Base-by-base conservation (phyloP, 169 alveolate genomes). In the Plasmodium gonderi region DNA sequence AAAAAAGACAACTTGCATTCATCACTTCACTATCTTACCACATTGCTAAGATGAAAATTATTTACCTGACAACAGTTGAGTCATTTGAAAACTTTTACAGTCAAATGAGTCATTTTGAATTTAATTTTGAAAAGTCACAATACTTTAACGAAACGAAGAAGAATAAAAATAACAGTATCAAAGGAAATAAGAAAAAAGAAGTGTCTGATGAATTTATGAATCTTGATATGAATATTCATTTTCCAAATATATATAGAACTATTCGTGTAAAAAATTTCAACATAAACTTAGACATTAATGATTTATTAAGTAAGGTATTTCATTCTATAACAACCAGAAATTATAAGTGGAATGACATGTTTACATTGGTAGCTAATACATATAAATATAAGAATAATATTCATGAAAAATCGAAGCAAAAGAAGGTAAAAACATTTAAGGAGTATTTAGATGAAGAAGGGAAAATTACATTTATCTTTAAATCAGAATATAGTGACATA, bases 181-280 rank as follows among this genome's bases (percentile, higher is more conserved):
- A 36, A 17, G 29, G 12, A 23, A 45, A 31, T 38, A 45, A 20
- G 72, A 60, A 60, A 14, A 60, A 60, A 2, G 26, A 60, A 7
- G 20, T 23, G 40, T 0, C 40, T 5, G 72, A 83, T 33, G 92
- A 44, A 4, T 33, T 79, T 8, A 68, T 90, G 54, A 65, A 45
- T 17, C 7, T 79, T 3, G 90, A 79, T 45, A 33, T 78, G n/a
- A 78, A 64, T 78, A 75, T 87, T 36, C 68, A 36, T 31, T 87
- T 87, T 33, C 87, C 93, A 17, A 51, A 60, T 64, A 44, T 51
- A 11, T n/a, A 75, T 4, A 74, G 72, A 87, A 87, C 69, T 12
- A 33, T 87, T 36, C 85, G 93, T 40, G 87, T 87, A 54, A 87
- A 74, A 76, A 87, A 87, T 87, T 75, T 87, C 38, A 87, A 87